Evolutionary conservation across 768 basidiomycete genomes (phyloP).

Genomic region (Tricholoma matsutake): DNA sequence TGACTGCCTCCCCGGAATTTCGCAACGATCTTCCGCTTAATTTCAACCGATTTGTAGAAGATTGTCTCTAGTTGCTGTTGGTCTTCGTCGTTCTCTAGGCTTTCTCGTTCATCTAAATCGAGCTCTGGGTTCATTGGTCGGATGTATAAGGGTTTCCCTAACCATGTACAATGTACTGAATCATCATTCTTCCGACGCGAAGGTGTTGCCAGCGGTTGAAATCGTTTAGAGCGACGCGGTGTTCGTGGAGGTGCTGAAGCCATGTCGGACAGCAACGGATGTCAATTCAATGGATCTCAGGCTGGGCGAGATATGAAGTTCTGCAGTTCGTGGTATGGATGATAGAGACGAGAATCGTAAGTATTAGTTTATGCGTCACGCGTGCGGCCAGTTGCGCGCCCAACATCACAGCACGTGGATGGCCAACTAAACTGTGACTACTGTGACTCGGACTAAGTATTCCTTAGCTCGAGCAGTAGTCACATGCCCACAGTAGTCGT

Average conservation of each 20-base stretch:
- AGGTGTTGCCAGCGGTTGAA: constrained; percentile 27
- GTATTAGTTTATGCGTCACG: no score
- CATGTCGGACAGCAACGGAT: constrained; percentile 4
- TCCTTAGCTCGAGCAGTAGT: no score
- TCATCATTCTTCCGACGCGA: constrained; percentile 13
- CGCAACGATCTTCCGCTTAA: constrained; percentile 26
- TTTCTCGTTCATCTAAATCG: constrained; percentile 21
- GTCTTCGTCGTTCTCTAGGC: constrained; percentile 5
- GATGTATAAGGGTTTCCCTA: constrained; percentile 21
- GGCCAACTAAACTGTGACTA: not conserved
- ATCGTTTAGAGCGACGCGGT: constrained; percentile 30
- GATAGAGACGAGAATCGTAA: no score
- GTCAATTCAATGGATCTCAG: no score
- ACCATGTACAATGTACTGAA: constrained; percentile 23
- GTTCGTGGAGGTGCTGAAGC: constrained; percentile 19
- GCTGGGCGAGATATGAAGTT: no score
- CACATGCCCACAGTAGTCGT: no score
- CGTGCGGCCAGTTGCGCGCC: no score
- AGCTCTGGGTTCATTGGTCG: constrained; percentile 21
- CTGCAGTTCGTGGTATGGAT: no score
- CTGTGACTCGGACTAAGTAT: no score
- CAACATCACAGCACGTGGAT: not conserved
- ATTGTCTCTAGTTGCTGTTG: constrained; percentile 26
- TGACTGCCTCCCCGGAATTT: constrained; percentile 18
- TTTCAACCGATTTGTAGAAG: constrained; percentile 33